phyloP scores from a whole-genome alignment of 2,329 filamentous ascomycete species.

The Passalora sequoiae region DNA sequence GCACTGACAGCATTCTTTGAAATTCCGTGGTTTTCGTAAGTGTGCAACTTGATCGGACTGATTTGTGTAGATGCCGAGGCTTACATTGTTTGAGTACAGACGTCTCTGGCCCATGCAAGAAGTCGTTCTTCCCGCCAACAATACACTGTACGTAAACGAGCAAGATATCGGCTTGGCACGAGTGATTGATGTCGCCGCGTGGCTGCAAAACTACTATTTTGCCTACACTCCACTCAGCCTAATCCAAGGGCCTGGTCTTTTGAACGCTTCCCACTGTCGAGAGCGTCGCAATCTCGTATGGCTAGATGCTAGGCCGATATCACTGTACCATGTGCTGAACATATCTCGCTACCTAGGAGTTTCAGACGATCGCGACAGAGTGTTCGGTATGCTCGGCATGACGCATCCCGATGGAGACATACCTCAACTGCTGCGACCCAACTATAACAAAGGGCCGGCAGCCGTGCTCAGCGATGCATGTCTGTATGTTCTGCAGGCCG shows the following conservation, averaged over 20 bases:
- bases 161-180: not conserved
- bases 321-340: too few relatives aligned
- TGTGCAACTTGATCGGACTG: too few relatives aligned
- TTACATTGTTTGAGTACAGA: not conserved
- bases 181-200: not conserved
- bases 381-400: not conserved
- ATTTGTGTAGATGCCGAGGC: too few relatives aligned
- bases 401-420: not conserved
- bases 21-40: not conserved
- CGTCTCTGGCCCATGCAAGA: not conserved
- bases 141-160: not conserved
- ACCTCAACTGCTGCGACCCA: not conserved
- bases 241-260: not conserved
- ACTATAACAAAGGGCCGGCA: not conserved
- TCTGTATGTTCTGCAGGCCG: not conserved
- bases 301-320: too few relatives aligned
- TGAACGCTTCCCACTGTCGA: not conserved
- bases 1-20: not conserved
- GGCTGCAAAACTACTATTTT: not conserved
- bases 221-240: not conserved
- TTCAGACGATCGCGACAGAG: not conserved
- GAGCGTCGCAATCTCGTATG: too few relatives aligned
- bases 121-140: not conserved
- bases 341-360: too few relatives aligned
- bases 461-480: not conserved